phyloP scores from a whole-genome alignment of 2,329 filamentous ascomycete genomes.

The Spiromastix sp. region DNA sequence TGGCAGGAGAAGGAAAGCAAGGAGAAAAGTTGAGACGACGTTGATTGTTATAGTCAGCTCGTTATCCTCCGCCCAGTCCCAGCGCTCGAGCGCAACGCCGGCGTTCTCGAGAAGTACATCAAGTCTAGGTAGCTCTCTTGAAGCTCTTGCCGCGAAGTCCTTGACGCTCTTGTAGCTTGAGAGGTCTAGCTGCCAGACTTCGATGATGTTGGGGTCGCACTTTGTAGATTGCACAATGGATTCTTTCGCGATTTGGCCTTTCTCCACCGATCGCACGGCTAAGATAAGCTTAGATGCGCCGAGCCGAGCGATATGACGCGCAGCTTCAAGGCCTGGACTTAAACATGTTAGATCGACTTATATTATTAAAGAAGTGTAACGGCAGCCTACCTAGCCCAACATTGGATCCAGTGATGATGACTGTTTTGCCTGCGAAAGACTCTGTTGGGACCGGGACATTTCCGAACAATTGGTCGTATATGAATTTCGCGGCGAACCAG shows the following conservation, averaged over 20 bases:
- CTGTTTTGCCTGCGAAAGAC: too few species aligned
- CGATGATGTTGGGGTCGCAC: constrained; percentile 10
- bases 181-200: constrained; percentile 23
- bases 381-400: too few species aligned
- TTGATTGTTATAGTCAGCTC: constrained; percentile 35
- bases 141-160: constrained; percentile 20
- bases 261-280: constrained; percentile 23
- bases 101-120: constrained; percentile 32
- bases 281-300: constrained; percentile 26
- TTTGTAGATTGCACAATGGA: constrained; percentile 20
- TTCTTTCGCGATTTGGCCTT: constrained; percentile 28
- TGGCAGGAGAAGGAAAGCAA: constrained; percentile 15
- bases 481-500: too few species aligned
- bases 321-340: constrained; percentile 32
- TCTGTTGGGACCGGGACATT: too few species aligned
- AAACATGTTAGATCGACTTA: too few species aligned
- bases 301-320: constrained; percentile 25
- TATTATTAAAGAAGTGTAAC: too few species aligned
- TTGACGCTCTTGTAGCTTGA: constrained; percentile 19
- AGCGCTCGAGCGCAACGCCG: constrained; percentile 20
- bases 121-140: constrained; percentile 17
- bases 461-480: too few species aligned
- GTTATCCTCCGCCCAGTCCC: constrained; percentile 19
- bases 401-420: constrained; percentile 32
- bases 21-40: constrained; percentile 28